Percentiles rank a stretch among this genome's conserved stretches.
These are phyloP conservation scores for Leishmania martiniquensis DNA, from an alignment of 208 protist species.

Conservation along the genomic window DNA sequence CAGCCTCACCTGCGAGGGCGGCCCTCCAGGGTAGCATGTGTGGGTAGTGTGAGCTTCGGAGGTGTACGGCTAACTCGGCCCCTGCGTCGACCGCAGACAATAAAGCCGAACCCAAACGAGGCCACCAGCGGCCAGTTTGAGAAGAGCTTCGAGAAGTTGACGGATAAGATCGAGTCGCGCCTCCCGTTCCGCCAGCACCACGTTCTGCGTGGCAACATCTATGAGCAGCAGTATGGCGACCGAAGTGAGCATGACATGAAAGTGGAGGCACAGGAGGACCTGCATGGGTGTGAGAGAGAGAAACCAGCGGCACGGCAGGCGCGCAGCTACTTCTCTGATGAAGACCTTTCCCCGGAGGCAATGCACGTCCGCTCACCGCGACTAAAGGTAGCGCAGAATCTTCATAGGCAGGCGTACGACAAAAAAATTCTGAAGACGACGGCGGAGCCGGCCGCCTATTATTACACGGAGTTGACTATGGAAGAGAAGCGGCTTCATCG, in stretches of 20 bases:
- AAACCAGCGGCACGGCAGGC: conserved; percentile 64
- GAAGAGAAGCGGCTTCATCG: conserved; percentile 34
- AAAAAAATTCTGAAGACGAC: conserved; percentile 71
- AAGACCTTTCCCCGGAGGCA: conserved; percentile 60
- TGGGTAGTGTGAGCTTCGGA: background rate
- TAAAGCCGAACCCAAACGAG: conserved; percentile 81
- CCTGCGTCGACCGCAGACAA: conserved; percentile 57
- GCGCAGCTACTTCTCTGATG: conserved; percentile 70
- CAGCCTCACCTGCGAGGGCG: background rate
- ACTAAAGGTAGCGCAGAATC: conserved; percentile 72
- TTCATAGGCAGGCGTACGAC: conserved; percentile 58
- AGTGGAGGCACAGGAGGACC: conserved; percentile 62
- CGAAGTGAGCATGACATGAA: conserved; percentile 51
- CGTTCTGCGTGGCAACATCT: conserved; percentile 52
- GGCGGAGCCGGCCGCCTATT: conserved; percentile 67
- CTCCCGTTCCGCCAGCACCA: conserved; percentile 68
- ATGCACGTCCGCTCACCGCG: conserved; percentile 61
- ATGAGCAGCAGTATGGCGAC: conserved; percentile 74
- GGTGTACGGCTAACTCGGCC: conserved; percentile 30
- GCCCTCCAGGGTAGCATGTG: background rate
- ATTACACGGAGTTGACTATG: conserved; percentile 50
- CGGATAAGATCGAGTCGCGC: conserved; percentile 57
- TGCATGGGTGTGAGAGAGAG: conserved; percentile 60
- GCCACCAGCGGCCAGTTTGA: conserved; percentile 74
- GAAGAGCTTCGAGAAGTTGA: conserved; percentile 83